A percentile compares a stretch with the other conserved stretches of the same genome.
phyloP scores from a whole-genome alignment of 208 protist species.

The Tritrichomonas musculus region DNA sequence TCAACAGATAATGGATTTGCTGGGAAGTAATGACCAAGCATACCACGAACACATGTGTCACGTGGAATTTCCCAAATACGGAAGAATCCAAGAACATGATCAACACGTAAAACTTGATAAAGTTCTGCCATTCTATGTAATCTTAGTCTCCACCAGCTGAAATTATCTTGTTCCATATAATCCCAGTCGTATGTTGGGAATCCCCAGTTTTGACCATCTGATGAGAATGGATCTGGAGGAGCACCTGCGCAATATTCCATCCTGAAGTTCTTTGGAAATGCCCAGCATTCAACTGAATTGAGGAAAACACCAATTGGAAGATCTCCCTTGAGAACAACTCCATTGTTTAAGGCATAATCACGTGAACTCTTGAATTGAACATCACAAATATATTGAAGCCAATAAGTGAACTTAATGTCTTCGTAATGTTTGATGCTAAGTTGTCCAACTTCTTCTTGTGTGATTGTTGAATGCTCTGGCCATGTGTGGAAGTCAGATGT shows the following conservation, averaged over 20 bases:
- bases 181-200: slow-evolving; percentile 23
- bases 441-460: neutral
- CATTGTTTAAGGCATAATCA: neutral
- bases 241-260: neutral
- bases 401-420: neutral
- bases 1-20: neutral
- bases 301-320: slow-evolving; percentile 12
- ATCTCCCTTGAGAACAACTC: slow-evolving; percentile 1
- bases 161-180: neutral
- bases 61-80: slow-evolving; percentile 25
- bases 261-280: neutral
- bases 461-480: neutral
- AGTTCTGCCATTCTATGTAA: neutral
- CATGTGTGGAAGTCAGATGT: neutral
- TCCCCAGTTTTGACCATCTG: neutral
- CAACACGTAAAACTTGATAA: neutral
- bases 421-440: neutral
- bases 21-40: neutral
- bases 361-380: neutral
- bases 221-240: neutral
- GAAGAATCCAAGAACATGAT: slow-evolving; percentile 13
- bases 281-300: slow-evolving; percentile 16
- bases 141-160: neutral
- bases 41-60: neutral
- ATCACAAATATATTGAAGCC: neutral